A percentile compares a stretch with the other conserved stretches of the same genome.
phyloP scores from a whole-genome alignment of 495 filamentous ascomycete species.

The Penicillium nucicola region DNA sequence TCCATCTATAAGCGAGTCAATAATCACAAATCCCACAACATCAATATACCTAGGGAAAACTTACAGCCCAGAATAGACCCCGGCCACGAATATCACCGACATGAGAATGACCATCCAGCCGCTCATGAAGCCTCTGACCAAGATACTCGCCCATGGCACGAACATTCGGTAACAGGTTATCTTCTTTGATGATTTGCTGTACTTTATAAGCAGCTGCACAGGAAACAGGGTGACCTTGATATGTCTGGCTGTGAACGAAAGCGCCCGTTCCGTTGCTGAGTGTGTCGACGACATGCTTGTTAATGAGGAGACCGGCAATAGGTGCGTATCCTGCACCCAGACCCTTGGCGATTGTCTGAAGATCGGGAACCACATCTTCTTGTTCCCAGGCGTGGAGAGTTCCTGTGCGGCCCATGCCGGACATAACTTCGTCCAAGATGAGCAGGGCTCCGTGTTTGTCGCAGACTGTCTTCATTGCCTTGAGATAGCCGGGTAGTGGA shows the following conservation, averaged over 20 bases:
- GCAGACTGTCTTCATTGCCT: slow-evolving; percentile 55
- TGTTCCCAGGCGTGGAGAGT: slow-evolving; percentile 63
- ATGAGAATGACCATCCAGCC: slow-evolving; percentile 33
- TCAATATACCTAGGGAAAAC: slow-evolving; percentile 6
- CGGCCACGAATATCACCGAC: slow-evolving; percentile 53
- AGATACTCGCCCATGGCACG: slow-evolving; percentile 40
- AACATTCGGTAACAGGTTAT: slow-evolving; percentile 46
- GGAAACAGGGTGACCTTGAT: slow-evolving; percentile 49
- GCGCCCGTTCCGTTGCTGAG: slow-evolving; percentile 47
- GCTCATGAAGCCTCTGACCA: slow-evolving; percentile 32
- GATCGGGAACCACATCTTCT: slow-evolving; percentile 55
- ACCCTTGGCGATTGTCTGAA: slow-evolving; percentile 61
- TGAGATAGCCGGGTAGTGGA: slow-evolving; percentile 55
- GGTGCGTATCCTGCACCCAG: slow-evolving; percentile 59
- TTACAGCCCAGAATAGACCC: slow-evolving; percentile 52
- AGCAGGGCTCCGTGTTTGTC: slow-evolving; percentile 58
- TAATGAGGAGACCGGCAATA: slow-evolving; percentile 54
- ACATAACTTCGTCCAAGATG: slow-evolving; percentile 72
- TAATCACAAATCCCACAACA: not conserved
- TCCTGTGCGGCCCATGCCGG: slow-evolving; percentile 63
- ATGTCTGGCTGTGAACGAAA: slow-evolving; percentile 52
- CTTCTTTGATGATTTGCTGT: slow-evolving; percentile 41
- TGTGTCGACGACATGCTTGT: slow-evolving; percentile 46
- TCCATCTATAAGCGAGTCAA: slow-evolving; percentile 40
- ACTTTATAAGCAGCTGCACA: slow-evolving; percentile 48